Conservation (phyloP, 2,329 filamentous ascomycete species). For the Dactylellina sp. region DNA sequence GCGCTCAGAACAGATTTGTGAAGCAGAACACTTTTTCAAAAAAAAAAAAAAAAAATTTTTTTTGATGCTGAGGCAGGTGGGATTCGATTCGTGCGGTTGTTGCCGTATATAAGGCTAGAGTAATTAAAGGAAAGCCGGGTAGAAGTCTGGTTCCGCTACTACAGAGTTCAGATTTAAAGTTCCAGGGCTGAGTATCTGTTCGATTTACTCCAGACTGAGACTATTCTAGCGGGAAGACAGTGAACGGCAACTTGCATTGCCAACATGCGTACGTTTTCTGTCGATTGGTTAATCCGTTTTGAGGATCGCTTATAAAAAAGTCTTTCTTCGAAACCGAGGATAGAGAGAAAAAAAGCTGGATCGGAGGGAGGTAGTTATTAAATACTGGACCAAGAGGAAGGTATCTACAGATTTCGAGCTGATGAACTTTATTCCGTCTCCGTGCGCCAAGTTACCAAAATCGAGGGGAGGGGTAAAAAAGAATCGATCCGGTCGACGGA, state of each 20-base stretch:
- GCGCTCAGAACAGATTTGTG: slow-evolving; percentile 12
- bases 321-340: slow-evolving; percentile 44
- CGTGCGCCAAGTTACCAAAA: not conserved
- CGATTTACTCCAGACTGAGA: slow-evolving; percentile 27
- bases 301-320: slow-evolving; percentile 24
- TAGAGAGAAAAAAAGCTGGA: slow-evolving; percentile 3
- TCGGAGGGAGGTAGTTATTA: not conserved
- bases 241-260: slow-evolving; percentile 22
- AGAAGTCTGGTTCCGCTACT: slow-evolving; percentile 22
- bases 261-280: slow-evolving; percentile 15
- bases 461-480: not conserved
- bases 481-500: slow-evolving; percentile 4
- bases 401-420: not conserved
- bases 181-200: slow-evolving; percentile 34
- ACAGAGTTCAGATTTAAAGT: slow-evolving; percentile 21
- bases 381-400: not conserved
- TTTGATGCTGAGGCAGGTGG: slow-evolving; percentile 26
- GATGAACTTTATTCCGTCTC: not conserved
- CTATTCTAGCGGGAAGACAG: slow-evolving; percentile 16
- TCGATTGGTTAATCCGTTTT: slow-evolving; percentile 30
- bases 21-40: slow-evolving; percentile 22
- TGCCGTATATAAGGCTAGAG: slow-evolving; percentile 1
- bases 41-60: slow-evolving; percentile 2
- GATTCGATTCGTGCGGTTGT: no score
- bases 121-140: not conserved